A percentile compares a stretch with the other conserved stretches of the same genome.
Evolutionary conservation across 768 basidiomycete species (phyloP).

Genomic region (Udeniomyces megalosporus): DNA sequence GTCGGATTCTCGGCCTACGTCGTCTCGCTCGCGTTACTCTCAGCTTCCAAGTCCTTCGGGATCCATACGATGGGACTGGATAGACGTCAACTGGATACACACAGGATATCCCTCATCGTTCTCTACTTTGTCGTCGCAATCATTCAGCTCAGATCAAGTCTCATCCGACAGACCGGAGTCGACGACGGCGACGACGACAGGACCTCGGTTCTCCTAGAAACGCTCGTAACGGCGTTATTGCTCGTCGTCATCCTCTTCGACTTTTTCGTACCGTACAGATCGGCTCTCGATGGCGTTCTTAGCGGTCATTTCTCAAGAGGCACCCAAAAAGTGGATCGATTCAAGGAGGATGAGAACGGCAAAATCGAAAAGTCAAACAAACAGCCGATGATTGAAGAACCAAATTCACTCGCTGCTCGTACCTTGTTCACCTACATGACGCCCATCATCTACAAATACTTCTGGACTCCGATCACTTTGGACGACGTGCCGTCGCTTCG

Average conservation of each 20-base stretch:
- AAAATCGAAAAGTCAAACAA: not conserved
- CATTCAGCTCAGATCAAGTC: constrained; percentile 19
- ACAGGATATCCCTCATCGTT: constrained; percentile 19
- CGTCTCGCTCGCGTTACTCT: constrained; percentile 6
- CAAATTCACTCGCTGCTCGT: constrained; percentile 18
- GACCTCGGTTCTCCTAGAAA: not conserved
- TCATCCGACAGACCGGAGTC: constrained; percentile 7
- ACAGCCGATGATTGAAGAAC: constrained; percentile 2
- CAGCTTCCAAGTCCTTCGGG: constrained; percentile 3
- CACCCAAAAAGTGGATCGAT: too few species aligned
- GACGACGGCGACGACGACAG: not conserved
- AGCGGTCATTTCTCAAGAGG: constrained; percentile 3
- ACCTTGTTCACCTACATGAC: constrained; percentile 21
- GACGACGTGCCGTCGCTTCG: constrained; percentile 21
- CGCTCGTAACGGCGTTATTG: constrained; percentile 8
- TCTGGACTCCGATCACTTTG: constrained; percentile 3
- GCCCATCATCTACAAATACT: constrained; percentile 11
- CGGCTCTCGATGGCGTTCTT: constrained; percentile 4
- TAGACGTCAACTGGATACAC: constrained; percentile 13
- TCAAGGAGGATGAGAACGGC: not conserved
- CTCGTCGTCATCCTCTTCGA: constrained; percentile 18
- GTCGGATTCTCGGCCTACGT: constrained; percentile 14
- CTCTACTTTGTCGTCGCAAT: constrained; percentile 17
- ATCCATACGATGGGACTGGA: constrained; percentile 3
- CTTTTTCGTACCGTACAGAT: constrained; percentile 10